Evolutionary conservation across 1,284 basidiomycete species (phyloP), one percentile per base, ranked within the genome.

Genomic region (Ceratobasidium sp.): DNA sequence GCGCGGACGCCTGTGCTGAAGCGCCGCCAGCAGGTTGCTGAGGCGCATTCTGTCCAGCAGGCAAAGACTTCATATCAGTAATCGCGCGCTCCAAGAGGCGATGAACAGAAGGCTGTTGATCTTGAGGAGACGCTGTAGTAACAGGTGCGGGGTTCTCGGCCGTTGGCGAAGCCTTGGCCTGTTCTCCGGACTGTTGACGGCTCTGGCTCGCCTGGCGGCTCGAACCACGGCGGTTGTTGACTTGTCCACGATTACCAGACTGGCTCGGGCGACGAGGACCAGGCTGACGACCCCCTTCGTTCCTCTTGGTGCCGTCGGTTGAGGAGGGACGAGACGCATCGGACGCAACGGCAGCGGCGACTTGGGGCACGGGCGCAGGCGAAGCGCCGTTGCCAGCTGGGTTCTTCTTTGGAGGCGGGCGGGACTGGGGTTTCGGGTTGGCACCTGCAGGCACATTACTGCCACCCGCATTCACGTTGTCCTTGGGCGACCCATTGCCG

Each of bases 61-160:
- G 88, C 7, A 90, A 86, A 29, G 90, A 90, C 85, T 93, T 94
- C 77, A 94, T 84, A 80, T 94, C 93, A 73, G 90, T 90, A 77
- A 94, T 94, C 79, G 94, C 90, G 68, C 91, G 87, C 80, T 94
- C 92, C n/a, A 75, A 93, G 86, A 43, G 91, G 92, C 75, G 90
- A 51, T 74, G 72, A 13, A 90, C 76, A 93, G 84, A 29, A 90
- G 91, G 80, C 91, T 90, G 79, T 89, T 92, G 41, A 31, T 88
- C 85, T 78, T 90, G 89, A n/a, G 81, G 81, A 58, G 80, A 79
- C 51, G 83, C 24, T 22, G 62, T 56, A 46, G 65, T 22, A 24
- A 31, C 51, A 19, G 56, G 37, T 19, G 74, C 74, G 43, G 62
- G 37, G 43, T 77, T 77, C 43, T 75, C 73, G 68, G 74, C 34